Conservation (phyloP, 345 rosid genomes). For the Populus pruinosa region DNA sequence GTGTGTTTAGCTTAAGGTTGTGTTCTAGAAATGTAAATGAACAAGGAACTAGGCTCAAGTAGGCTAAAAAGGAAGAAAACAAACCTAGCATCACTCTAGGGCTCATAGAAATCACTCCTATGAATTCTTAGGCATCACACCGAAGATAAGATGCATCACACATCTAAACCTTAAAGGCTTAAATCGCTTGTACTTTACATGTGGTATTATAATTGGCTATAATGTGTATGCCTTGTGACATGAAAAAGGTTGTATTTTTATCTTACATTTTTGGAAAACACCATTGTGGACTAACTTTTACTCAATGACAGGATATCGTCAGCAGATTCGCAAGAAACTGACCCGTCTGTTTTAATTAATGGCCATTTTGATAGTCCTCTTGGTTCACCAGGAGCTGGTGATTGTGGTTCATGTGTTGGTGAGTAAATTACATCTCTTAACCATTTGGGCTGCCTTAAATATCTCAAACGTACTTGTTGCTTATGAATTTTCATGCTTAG, state of each 20-base stretch:
- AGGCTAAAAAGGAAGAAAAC: too few relatives aligned
- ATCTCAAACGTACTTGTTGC: background rate
- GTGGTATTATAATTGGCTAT: background rate
- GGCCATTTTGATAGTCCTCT: conserved; percentile 94
- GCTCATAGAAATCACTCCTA: too few relatives aligned
- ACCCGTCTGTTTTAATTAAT: conserved; percentile 80
- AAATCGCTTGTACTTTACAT: background rate
- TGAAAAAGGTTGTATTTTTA: background rate
- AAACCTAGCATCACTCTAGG: too few relatives aligned
- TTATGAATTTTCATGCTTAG: background rate
- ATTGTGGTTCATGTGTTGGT: conserved; percentile 98
- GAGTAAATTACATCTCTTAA: conserved; percentile 17
- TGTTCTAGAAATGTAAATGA: too few relatives aligned
- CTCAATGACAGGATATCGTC: conserved; percentile 70
- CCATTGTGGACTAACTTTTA: conserved; percentile 8
- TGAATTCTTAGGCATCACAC: too few relatives aligned
- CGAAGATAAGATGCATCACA: too few relatives aligned
- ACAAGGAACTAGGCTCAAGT: too few relatives aligned
- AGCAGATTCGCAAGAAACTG: conserved; percentile 51
- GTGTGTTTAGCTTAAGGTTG: too few relatives aligned
- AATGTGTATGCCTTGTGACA: background rate
- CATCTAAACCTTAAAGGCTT: too few relatives aligned
- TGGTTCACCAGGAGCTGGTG: conserved; percentile 96
- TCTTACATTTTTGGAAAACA: background rate
- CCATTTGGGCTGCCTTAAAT: conserved; percentile 5